phyloP scores from a whole-genome alignment of 495 filamentous ascomycete genomes.

The Penicillium mononematosum region DNA sequence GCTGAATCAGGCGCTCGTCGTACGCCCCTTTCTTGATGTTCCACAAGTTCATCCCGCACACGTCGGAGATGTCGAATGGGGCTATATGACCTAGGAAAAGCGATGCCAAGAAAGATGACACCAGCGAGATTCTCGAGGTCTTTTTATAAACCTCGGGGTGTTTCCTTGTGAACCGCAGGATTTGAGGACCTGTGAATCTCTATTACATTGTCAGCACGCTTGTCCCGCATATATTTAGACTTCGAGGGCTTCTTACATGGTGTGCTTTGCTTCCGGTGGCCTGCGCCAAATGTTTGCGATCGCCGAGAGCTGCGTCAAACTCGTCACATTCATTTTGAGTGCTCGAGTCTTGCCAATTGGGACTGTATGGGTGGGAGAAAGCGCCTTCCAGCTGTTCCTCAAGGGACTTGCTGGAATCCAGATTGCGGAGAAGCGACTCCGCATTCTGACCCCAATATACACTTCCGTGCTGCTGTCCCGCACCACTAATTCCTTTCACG shows the following conservation, averaged over 20 bases:
- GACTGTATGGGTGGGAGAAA: slow-evolving; percentile 84
- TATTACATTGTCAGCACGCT: slow-evolving; percentile 40
- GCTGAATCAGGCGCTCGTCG: slow-evolving; percentile 68
- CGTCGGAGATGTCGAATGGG: slow-evolving; percentile 90
- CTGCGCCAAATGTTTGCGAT: slow-evolving; percentile 63
- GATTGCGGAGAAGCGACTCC: slow-evolving; percentile 58
- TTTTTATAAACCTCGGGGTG: slow-evolving; percentile 75
- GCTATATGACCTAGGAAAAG: slow-evolving; percentile 83
- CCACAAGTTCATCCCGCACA: slow-evolving; percentile 96
- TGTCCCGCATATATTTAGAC: slow-evolving; percentile 1
- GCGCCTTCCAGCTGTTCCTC: slow-evolving; percentile 69
- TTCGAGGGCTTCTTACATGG: slow-evolving; percentile 61
- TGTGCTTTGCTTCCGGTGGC: slow-evolving; percentile 90
- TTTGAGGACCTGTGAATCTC: slow-evolving; percentile 98
- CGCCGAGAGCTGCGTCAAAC: slow-evolving; percentile 72
- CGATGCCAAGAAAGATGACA: slow-evolving; percentile 92
- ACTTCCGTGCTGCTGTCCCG: slow-evolving; percentile 95
- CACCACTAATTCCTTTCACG: slow-evolving; percentile 81
- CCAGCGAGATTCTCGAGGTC: slow-evolving; percentile 84
- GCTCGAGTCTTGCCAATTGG: slow-evolving; percentile 97
- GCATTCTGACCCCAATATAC: slow-evolving; percentile 82
- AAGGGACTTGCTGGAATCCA: slow-evolving; percentile 59
- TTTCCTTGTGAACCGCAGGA: slow-evolving; percentile 78
- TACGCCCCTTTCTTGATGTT: slow-evolving; percentile 74
- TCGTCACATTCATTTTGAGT: slow-evolving; percentile 87